Evolutionary conservation across 768 basidiomycete species (phyloP), one percentile per base, ranked within the genome.

Genomic region (Auriculariales sp.): DNA sequence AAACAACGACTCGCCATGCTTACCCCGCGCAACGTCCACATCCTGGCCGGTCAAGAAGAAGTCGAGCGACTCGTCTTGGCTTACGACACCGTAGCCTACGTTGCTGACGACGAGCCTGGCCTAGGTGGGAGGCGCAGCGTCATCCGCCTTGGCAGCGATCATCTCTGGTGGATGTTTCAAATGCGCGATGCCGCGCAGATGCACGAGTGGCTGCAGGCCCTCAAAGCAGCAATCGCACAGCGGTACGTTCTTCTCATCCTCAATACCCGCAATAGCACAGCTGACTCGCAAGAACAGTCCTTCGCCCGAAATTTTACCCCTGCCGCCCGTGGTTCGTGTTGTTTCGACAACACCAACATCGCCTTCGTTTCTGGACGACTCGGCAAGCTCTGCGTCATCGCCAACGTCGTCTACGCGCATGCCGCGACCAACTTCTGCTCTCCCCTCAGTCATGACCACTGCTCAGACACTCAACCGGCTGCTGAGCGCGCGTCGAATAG

Each of bases 161-260:
- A 19, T 11, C 22, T 24, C 12, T 44, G 39, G 39, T 44, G 39
- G 39, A 44, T 25, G 22, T 24, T 44, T 25, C 39, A 44, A 25
- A 44, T 44, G 39, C 39, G 39, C 19, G 39, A 44, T 25, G 39
- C 39, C 39, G 39, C 39, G 17, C 39, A 44, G 15, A 44, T 44
- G 39, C 39, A 44, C 22, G 39, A 19, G 22, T 44, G 39, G 39
- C 39, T 44, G 19, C 39, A 44, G 39, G 39, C 39, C 12, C 12
- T 44, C 19, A 44, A 44, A 19, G 39, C 39, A 22, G 39, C 39
- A 9, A 25, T 25, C 17, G 39, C 39, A 19, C 39, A 24, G 10
- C 31, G 31, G 31, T 32, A 32, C 15, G 31, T 32, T 32, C 31
- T 32, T 15, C 15, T 15, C 31, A 32, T 32, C 31, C 15, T 32